Conservation (phyloP, 192 early-diverging fungal genomes). For the Entomortierella parvispora region DNA sequence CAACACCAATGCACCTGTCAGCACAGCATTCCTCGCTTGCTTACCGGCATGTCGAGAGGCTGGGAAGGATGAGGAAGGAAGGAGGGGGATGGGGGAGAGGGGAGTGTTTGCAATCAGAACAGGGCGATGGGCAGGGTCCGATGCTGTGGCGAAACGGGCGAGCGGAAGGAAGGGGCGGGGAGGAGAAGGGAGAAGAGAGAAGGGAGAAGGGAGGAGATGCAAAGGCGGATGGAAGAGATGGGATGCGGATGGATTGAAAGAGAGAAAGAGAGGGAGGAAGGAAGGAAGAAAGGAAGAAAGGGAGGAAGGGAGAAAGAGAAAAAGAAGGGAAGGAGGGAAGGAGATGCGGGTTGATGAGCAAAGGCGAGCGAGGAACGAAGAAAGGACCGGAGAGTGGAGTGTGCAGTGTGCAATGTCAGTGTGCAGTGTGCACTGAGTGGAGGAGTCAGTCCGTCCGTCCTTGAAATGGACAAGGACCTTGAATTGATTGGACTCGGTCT, state of each 20-base stretch:
- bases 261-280: neutral
- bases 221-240: neutral
- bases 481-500: too few species aligned
- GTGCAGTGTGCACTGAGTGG: too few species aligned
- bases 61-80: neutral
- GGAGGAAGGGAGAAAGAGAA: neutral
- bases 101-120: neutral
- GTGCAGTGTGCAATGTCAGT: too few species aligned
- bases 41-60: conserved; percentile 6
- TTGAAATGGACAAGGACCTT: too few species aligned
- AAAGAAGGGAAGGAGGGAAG: neutral
- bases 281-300: neutral
- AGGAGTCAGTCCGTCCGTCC: too few species aligned
- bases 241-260: neutral
- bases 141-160: neutral
- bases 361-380: too few species aligned
- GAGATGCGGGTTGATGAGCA: too few species aligned
- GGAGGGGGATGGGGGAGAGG: neutral
- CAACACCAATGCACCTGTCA: too few species aligned
- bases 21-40: too few species aligned
- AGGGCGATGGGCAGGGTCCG: neutral
- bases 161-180: neutral
- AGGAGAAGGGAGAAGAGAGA: neutral
- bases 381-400: too few species aligned
- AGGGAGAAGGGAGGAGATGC: too few species aligned